These are phyloP conservation scores for Nyssa sinensis DNA, from an alignment of 148 eudicot genomes.

Conservation along the genomic window DNA sequence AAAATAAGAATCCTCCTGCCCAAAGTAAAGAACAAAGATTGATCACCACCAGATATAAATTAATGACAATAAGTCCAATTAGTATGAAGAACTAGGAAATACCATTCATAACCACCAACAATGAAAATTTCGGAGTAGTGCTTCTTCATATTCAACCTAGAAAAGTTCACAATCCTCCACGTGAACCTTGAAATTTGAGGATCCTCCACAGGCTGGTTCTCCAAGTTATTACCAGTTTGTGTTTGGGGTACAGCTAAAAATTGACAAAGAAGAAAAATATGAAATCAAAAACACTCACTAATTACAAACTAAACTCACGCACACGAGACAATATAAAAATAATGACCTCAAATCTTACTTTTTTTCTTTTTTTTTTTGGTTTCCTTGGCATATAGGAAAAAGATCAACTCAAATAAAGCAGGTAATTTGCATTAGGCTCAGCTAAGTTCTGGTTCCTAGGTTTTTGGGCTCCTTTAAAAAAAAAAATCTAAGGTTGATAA, in stretches of 20 bases:
- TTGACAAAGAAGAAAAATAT: conserved; percentile 11
- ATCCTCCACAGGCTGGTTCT: conserved; percentile 70
- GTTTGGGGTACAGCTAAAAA: conserved; percentile 46
- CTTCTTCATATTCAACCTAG: conserved; percentile 71
- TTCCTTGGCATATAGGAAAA: not conserved
- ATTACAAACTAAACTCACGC: not conserved
- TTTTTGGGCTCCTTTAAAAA: not conserved
- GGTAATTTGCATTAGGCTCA: not conserved
- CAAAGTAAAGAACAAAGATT: conserved; percentile 10
- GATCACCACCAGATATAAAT: conserved; percentile 9
- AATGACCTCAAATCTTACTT: no score
- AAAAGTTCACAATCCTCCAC: conserved; percentile 78
- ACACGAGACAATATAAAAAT: conserved; percentile 12
- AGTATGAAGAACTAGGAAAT: not conserved
- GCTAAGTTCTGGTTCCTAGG: not conserved
- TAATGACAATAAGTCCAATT: not conserved
- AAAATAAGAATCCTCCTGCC: conserved; percentile 91
- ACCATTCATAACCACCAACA: conserved; percentile 91
- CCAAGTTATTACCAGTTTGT: conserved; percentile 42
- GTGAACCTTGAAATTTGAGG: conserved; percentile 74
- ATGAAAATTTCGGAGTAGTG: conserved; percentile 73
- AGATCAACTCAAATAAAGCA: conserved; percentile 1
- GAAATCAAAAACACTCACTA: not conserved
- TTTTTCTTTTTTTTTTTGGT: not conserved
- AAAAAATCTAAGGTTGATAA: no score